Base-by-base conservation (phyloP, 2,329 filamentous ascomycete species). In the Celoporthe dispersa region DNA sequence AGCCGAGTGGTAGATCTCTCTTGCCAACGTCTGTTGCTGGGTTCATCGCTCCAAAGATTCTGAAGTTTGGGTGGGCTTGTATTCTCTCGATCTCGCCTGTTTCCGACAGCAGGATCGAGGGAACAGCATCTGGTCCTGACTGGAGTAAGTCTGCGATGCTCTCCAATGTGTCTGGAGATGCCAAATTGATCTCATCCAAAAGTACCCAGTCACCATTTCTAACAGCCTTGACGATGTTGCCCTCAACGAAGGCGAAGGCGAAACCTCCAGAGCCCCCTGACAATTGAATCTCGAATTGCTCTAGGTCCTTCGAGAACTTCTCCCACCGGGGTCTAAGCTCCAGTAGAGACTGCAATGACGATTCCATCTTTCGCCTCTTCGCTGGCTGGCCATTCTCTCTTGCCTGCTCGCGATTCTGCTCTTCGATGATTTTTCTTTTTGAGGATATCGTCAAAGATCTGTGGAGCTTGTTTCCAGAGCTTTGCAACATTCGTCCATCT, bases 21-120 rank as follows among this genome's bases (percentile, higher is more conserved):
- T 99, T 99, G 71, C 97, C 96, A 68, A 98, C 90, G 82, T 99
- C 96, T 3, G 96, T 99, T 6, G 96, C 96, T 39, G 96, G 96
- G 77, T 99, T 99, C 96, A 99, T 99, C 37, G 97, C 96, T 66
- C 93, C 97, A 77, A 99, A 99, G 19, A 99, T 92, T 53, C 96
- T 90, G 79, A 99, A 99, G 73, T 97, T 90, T 0, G 94, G 91
- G 79, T 99, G 95, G 0, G 94, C 96, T 71, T 91, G 87, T 48
- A 99, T 91, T 73, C 94, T 89, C 79, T 98, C 94, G 59, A 97
- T 93, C 75, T 96, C 94, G 51, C 96, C 96, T 53, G 94, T 96
- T 81, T 99, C 96, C 0, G 94, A 94, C 9, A 99, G 86, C 5
- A 99, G 83, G 61, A 99, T 90, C 0, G 93, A 98, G 1, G 95